Evolutionary conservation across 352 stramenopile species (phyloP).

Genomic region (Phytopythium kandeliae): DNA sequence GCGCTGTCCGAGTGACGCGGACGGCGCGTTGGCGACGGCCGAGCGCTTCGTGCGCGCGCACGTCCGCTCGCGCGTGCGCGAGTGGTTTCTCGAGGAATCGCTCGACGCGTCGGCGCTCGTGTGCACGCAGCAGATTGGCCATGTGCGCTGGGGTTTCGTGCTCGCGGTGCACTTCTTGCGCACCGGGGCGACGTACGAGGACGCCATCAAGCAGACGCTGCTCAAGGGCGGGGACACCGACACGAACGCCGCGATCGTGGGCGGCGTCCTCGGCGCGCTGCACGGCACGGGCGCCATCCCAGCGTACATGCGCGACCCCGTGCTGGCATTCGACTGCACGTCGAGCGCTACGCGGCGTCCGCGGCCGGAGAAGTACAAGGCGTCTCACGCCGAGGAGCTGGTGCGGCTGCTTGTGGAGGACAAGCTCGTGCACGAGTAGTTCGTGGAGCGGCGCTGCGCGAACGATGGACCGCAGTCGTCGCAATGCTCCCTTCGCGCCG

Average conservation of each 20-base stretch:
- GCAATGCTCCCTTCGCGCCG: too few species aligned
- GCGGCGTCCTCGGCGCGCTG: constrained; percentile 38
- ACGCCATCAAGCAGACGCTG: constrained; percentile 39
- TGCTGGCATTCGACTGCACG: constrained; percentile 37
- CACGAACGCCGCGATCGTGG: constrained; percentile 57
- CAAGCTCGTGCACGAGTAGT: not conserved
- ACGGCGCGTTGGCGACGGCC: constrained; percentile 25
- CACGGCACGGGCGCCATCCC: constrained; percentile 40
- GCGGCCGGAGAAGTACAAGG: constrained; percentile 24
- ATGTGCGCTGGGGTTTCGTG: constrained; percentile 47
- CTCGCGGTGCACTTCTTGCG: constrained; percentile 44
- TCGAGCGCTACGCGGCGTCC: constrained; percentile 10
- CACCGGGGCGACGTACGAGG: constrained; percentile 28
- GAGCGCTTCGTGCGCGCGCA: constrained; percentile 27
- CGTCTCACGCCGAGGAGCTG: constrained; percentile 20
- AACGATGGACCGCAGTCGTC: too few species aligned
- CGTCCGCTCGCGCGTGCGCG: constrained; percentile 20
- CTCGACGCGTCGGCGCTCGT: constrained; percentile 25
- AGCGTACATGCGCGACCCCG: constrained; percentile 27
- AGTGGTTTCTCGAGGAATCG: constrained; percentile 46
- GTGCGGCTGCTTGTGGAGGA: constrained; percentile 16
- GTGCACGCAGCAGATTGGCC: constrained; percentile 26
- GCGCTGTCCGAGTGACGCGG: constrained; percentile 22
- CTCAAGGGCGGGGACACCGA: constrained; percentile 52
- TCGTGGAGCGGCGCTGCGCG: too few species aligned